phyloP scores from a whole-genome alignment of 768 basidiomycete species.

The Suillus placidus region DNA sequence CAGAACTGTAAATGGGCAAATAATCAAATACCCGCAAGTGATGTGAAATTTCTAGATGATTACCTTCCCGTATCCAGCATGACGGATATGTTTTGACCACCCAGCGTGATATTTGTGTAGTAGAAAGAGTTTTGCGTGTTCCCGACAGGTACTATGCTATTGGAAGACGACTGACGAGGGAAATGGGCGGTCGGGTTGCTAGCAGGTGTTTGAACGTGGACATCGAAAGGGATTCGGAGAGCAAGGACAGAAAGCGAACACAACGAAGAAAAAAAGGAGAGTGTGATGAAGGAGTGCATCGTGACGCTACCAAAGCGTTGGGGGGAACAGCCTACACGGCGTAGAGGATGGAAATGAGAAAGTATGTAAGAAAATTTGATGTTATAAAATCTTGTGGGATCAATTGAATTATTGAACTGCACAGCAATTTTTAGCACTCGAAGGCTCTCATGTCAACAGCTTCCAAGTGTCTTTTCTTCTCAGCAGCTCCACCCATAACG shows the following conservation, averaged over 20 bases:
- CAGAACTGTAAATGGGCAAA: conserved; percentile 50
- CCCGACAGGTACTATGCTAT: conserved; percentile 45
- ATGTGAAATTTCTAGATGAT: conserved; percentile 10
- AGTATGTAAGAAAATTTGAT: not conserved
- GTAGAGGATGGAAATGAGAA: not conserved
- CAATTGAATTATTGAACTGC: not conserved
- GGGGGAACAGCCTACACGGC: conserved; percentile 1
- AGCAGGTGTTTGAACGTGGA: conserved; percentile 20
- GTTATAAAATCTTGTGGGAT: not conserved
- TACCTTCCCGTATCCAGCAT: conserved; percentile 81
- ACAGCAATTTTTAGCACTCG: not conserved
- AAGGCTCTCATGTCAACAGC: not conserved
- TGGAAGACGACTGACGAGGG: conserved; percentile 29
- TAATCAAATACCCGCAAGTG: conserved; percentile 9
- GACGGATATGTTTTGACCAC: conserved; percentile 57
- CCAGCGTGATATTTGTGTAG: conserved; percentile 70
- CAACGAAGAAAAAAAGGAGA: conserved; percentile 26
- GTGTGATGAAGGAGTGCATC: conserved; percentile 30
- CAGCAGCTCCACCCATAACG: not conserved
- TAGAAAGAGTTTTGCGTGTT: conserved; percentile 78
- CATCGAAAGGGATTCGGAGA: conserved; percentile 35
- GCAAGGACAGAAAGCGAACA: conserved; percentile 27
- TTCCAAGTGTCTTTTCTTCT: not conserved
- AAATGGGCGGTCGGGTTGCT: conserved; percentile 15
- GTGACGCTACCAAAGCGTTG: conserved; percentile 2